Evolutionary conservation across 1,139 yeast species (phyloP).

Genomic region (Hyphopichia buzzinii): DNA sequence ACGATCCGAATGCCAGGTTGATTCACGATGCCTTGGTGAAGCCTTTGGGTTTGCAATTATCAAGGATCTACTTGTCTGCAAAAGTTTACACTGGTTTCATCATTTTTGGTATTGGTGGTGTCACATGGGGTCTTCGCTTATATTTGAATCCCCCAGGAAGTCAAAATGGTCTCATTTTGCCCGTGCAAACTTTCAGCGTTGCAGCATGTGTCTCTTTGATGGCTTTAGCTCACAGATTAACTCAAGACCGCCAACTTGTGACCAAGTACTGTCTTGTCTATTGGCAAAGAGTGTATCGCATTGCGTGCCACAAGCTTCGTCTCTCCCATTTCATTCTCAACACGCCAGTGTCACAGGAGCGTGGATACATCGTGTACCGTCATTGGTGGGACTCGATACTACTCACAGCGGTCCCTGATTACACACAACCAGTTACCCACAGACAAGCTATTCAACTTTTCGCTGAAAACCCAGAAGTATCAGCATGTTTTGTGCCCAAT

Average conservation of each 20-base stretch:
- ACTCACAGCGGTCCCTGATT: conserved; percentile 49
- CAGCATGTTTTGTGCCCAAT: conserved; percentile 65
- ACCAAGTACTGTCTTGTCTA: conserved; percentile 41
- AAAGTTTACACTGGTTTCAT: conserved; percentile 75
- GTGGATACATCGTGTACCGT: conserved; percentile 68
- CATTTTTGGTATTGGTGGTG: conserved; percentile 69
- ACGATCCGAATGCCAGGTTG: conserved; percentile 88
- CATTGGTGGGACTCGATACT: conserved; percentile 42
- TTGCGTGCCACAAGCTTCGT: conserved; percentile 57
- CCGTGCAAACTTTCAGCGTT: conserved; percentile 14
- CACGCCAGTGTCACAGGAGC: conserved; percentile 65
- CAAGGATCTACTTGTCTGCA: conserved; percentile 73
- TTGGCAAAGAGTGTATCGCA: conserved; percentile 65
- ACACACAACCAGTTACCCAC: conserved; percentile 52
- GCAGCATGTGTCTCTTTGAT: conserved; percentile 8
- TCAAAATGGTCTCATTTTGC: conserved; percentile 22
- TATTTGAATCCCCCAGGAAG: conserved; percentile 23
- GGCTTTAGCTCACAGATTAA: conserved; percentile 4
- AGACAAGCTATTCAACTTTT: conserved; percentile 48
- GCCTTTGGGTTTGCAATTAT: conserved; percentile 68
- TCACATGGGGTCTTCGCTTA: conserved; percentile 50
- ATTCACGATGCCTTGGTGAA: conserved; percentile 83
- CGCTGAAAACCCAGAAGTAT: conserved; percentile 32
- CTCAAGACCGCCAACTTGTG: conserved; percentile 14
- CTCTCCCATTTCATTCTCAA: conserved; percentile 79